phyloP scores from a whole-genome alignment of 2,329 filamentous ascomycete species.

The Phyllosticta citribraziliensis region DNA sequence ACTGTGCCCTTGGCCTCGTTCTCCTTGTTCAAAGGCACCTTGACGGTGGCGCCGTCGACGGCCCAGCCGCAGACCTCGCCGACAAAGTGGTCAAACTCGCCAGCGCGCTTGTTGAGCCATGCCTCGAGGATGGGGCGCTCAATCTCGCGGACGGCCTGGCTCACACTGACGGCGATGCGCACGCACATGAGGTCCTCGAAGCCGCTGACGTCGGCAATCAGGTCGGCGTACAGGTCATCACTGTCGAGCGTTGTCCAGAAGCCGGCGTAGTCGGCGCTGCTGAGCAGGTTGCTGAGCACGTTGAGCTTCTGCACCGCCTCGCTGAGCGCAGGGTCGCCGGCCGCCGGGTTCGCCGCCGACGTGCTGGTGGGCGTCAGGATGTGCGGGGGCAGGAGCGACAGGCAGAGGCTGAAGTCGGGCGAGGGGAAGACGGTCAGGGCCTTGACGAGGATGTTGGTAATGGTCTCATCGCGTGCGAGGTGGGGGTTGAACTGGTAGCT shows the following conservation, averaged over 20 bases:
- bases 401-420: slow-evolving; percentile 85
- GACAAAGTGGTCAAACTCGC: slow-evolving; percentile 41
- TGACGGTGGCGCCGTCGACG: slow-evolving; percentile 57
- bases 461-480: slow-evolving; percentile 90
- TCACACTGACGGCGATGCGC: slow-evolving; percentile 78
- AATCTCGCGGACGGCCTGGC: slow-evolving; percentile 75
- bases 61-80: slow-evolving; percentile 64
- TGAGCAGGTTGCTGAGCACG: slow-evolving; percentile 74
- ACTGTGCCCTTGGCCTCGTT: slow-evolving; percentile 90
- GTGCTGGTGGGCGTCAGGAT: slow-evolving; percentile 54
- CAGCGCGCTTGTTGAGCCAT: slow-evolving; percentile 39
- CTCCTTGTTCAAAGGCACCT: slow-evolving; percentile 85
- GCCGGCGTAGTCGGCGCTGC: slow-evolving; percentile 76
- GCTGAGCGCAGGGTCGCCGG: slow-evolving; percentile 59
- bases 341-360: slow-evolving; percentile 37
- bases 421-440: slow-evolving; percentile 94
- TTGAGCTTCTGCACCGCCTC: slow-evolving; percentile 88
- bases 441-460: slow-evolving; percentile 99
- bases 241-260: slow-evolving; percentile 93
- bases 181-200: slow-evolving; percentile 93
- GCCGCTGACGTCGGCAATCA: slow-evolving; percentile 85
- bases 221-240: slow-evolving; percentile 90
- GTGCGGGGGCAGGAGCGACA: slow-evolving; percentile 86
- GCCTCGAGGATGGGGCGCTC: slow-evolving; percentile 36
- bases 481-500: slow-evolving; percentile 99